Conservation (phyloP, 768 basidiomycete species). For the Phaeolepiota aurea region DNA sequence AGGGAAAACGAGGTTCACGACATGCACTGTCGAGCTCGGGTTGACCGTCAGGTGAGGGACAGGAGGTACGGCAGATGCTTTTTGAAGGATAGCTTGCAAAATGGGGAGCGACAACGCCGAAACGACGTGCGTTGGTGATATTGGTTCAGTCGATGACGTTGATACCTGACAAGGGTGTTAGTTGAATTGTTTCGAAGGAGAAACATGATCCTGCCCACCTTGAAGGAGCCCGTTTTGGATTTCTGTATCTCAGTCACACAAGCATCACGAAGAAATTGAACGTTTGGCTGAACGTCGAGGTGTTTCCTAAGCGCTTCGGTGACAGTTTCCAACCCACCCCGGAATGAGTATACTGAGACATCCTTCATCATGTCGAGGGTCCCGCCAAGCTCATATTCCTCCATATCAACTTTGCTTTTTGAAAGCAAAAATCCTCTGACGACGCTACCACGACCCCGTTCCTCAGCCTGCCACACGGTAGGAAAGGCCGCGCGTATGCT, state of each 20-base stretch:
- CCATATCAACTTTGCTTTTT: constrained; percentile 6
- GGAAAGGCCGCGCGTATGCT: constrained; percentile 78
- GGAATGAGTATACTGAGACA: constrained; percentile 78
- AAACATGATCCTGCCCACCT: too few species aligned
- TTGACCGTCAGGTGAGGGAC: constrained; percentile 68
- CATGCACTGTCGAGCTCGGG: constrained; percentile 72
- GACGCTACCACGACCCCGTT: constrained; percentile 61
- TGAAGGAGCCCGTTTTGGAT: constrained; percentile 8
- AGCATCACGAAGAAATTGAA: constrained; percentile 43
- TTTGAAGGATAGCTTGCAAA: constrained; percentile 19
- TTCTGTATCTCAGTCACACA: constrained; percentile 26
- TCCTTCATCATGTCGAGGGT: constrained; percentile 38
- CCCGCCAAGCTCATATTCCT: constrained; percentile 31
- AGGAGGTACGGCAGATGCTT: constrained; percentile 8
- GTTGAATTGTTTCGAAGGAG: not conserved
- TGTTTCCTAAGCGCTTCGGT: constrained; percentile 42
- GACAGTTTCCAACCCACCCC: constrained; percentile 65
- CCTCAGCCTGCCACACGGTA: constrained; percentile 60
- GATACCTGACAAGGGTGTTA: not conserved
- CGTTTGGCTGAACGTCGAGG: constrained; percentile 42
- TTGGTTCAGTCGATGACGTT: constrained; percentile 18
- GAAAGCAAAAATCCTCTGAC: constrained; percentile 44
- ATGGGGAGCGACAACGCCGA: constrained; percentile 68
- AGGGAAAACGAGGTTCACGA: constrained; percentile 83
- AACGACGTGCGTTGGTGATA: constrained; percentile 57